phyloP scores from a whole-genome alignment of 352 stramenopile genomes.

The Pythium diclinum region DNA sequence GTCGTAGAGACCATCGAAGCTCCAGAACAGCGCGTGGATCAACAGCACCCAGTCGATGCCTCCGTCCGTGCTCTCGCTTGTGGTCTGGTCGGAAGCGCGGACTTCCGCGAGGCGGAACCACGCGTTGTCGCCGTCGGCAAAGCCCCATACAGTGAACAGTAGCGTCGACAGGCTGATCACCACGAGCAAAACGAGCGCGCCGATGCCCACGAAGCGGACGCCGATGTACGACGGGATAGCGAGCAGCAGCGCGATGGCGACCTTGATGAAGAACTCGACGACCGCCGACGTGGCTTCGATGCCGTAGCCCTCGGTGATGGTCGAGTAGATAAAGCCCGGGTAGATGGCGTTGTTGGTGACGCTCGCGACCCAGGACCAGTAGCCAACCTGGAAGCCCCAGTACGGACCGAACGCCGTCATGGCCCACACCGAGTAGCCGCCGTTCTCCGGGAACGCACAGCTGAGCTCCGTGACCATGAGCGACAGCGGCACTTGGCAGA shows the following conservation, averaged over 20 bases:
- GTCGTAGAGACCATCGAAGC: constrained; percentile 89
- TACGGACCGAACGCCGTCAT: constrained; percentile 83
- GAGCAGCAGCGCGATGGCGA: constrained; percentile 32
- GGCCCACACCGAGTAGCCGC: constrained; percentile 84
- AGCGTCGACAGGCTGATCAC: constrained; percentile 33
- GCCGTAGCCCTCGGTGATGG: constrained; percentile 28
- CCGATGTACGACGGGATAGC: constrained; percentile 37
- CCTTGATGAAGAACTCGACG: constrained; percentile 35
- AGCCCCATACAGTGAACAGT: constrained; percentile 43
- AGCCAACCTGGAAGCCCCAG: constrained; percentile 69
- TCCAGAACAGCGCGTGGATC: constrained; percentile 93
- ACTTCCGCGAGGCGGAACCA: neutral
- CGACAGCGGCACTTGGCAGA: constrained; percentile 84
- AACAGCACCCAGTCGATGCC: constrained; percentile 34
- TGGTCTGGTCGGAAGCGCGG: neutral
- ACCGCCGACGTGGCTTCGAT: constrained; percentile 26
- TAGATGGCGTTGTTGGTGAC: constrained; percentile 42
- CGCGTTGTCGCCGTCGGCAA: constrained; percentile 21
- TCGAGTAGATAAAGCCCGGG: constrained; percentile 39
- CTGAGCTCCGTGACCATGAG: constrained; percentile 90
- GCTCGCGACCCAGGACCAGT: constrained; percentile 70
- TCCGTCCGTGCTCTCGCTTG: neutral
- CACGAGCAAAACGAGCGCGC: constrained; percentile 27
- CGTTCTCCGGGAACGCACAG: constrained; percentile 77
- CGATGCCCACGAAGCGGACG: constrained; percentile 26